Evolutionary conservation across 2,329 filamentous ascomycete genomes (phyloP), one percentile per base, ranked within the genome.

Genomic region (Rutstroemia sydowiana): DNA sequence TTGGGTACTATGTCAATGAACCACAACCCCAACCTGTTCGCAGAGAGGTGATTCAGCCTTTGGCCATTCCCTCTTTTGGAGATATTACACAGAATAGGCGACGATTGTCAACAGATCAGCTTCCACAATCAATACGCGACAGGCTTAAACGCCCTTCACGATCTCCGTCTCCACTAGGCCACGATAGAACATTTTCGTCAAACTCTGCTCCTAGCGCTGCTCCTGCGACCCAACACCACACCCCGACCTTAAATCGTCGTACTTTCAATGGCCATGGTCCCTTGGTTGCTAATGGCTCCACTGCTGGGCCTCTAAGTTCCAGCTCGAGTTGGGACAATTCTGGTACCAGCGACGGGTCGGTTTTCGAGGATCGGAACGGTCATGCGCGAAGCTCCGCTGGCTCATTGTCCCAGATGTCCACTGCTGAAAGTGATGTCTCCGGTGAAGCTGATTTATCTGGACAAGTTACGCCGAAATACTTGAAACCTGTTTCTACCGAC

Each of bases 121-220:
- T 66, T 36, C 64, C 65, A 18, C 65, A 64, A 44, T 66, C 63
- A 1, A 62, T 67, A 30, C 52, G 65, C 18, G 62, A 67, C 51
- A 56, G 65, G 20, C 39, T 67, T 14, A 64, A 59, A 36, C 57
- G 61, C 20, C 40, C 63, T 3, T 67, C 66, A 16, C 52, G 66
- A 41, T 68, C 66, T 11, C 65, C 65, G 11, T 68, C 66, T 7
- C 66, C 66, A n/a, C 56, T 66, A 34, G 65, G 63, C 9, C 61
- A 66, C 45, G 63, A 65, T 36, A 57, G 61, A n/a, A 61, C 62
- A 1, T 64, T 57, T 44, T 63, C 65, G 11, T 50, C 59, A 20
- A 55, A 59, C 39, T 58, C 63, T 21, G 55, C 57, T 40, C 61
- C 63, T 8, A 14, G 61, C 5, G 46, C 55, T 31, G 48, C 57